Base-by-base conservation (phyloP, 768 basidiomycete species). In the Podaxis sp. region DNA sequence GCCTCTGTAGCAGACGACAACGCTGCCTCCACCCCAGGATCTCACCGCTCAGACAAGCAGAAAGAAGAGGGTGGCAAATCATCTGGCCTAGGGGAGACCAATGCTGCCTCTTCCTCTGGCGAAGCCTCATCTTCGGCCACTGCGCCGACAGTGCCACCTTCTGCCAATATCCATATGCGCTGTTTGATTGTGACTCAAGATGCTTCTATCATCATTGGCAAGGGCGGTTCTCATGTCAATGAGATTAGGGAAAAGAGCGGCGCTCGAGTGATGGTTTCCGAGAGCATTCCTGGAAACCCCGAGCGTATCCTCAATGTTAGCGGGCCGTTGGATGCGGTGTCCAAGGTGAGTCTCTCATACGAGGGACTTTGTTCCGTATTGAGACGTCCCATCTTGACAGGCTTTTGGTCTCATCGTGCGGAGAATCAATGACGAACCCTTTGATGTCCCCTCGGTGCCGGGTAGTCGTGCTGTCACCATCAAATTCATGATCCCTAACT, bases 401-500 rank as follows among this genome's bases (percentile, higher is more conserved):
- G 97, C 97, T 7, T 99, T 98, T 73, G 97, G 97, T 58, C 87
- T 99, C 63, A 98, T 99, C 68, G 97, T 98, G 21, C 90, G 97
- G 62, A 87, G 96, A 66, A 99, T 98, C 75, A 99, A 98, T 71
- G 97, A 99, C 70, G 97, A 98, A 73, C 96, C 97, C 1, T 98
- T 97, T 74, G 97, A 98, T 68, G 89, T 92, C 48, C 93, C 97
- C 21, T 98, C 96, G 37, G 93, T 98, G 4, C 97, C 97, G 50
- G 97, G 97, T 61, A 97, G 95, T 69, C 87, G 95, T 62, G 96
- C 97, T 28, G 97, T 99, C 57, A 98, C 97, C 32, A 98, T 99
- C 82, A 98, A 98, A 74, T 98, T 94, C 71, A 98, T 98, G 90
- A 97, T 98, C 60, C 96, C 96, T 64, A 98, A 98, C 75, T 95